Evolutionary conservation across 2,329 filamentous ascomycete genomes (phyloP).

Genomic region (Mycocentrospora acerina): DNA sequence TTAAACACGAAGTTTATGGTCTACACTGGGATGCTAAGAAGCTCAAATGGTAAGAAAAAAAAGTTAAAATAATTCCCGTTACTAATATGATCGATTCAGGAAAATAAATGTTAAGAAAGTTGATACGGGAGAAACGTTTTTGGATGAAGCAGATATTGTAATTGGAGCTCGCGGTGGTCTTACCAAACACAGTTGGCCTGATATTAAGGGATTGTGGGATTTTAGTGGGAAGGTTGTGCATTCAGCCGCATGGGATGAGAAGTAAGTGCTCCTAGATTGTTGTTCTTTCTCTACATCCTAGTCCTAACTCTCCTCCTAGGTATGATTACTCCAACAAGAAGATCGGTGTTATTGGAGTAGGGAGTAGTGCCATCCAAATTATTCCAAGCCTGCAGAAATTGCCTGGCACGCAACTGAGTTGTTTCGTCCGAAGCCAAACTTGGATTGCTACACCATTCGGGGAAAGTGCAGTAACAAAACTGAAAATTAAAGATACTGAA

Average conservation of each 20-base stretch:
- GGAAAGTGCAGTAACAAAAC: too few relatives aligned
- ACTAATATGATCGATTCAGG: constrained; percentile 39
- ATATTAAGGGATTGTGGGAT: constrained; percentile 32
- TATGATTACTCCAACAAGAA: constrained; percentile 36
- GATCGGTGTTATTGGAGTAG: constrained; percentile 38
- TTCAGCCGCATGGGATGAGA: constrained; percentile 38
- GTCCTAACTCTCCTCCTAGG: too few relatives aligned
- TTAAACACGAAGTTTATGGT: constrained; percentile 37
- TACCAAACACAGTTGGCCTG: constrained; percentile 36
- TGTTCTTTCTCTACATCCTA: too few relatives aligned
- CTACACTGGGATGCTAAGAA: constrained; percentile 41
- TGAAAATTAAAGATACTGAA: too few relatives aligned
- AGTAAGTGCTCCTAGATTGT: too few relatives aligned
- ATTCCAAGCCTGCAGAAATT: constrained; percentile 43
- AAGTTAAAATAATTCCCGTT: too few relatives aligned
- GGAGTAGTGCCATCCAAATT: constrained; percentile 45
- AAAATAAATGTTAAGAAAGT: constrained; percentile 39
- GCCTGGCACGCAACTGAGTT: constrained; percentile 30
- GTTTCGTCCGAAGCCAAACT: constrained; percentile 38
- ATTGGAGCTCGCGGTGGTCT: constrained; percentile 36
- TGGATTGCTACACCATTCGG: constrained; percentile 41
- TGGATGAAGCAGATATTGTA: constrained; percentile 32
- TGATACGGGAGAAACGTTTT: constrained; percentile 23
- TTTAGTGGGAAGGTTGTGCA: constrained; percentile 41
- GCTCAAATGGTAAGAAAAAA: too few relatives aligned